Conservation (phyloP, 768 basidiomycete species). For the Termitomyces sp. region DNA sequence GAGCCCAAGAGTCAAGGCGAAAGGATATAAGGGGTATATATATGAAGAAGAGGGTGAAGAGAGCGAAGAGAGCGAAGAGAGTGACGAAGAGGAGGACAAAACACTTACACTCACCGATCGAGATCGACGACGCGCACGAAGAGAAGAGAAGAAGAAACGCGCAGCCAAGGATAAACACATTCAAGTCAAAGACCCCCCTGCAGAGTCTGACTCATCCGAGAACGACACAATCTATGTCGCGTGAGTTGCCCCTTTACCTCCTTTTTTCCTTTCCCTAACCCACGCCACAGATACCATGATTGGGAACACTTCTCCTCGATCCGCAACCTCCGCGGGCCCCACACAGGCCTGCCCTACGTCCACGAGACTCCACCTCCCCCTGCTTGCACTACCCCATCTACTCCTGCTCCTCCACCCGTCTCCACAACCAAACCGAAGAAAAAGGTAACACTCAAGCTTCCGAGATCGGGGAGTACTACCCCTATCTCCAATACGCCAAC, state of each 20-base stretch:
- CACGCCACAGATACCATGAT: slow-evolving; percentile 68
- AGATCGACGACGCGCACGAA: slow-evolving; percentile 40
- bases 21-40: neutral
- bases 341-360: slow-evolving; percentile 68
- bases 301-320: slow-evolving; percentile 97
- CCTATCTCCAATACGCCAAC: no score
- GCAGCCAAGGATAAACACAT: neutral
- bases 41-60: slow-evolving; percentile 14
- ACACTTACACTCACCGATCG: slow-evolving; percentile 29
- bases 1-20: slow-evolving; percentile 2
- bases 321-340: slow-evolving; percentile 81
- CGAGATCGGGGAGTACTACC: neutral
- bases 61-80: slow-evolving; percentile 1
- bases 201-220: neutral
- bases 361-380: slow-evolving; percentile 43
- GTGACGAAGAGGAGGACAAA: slow-evolving; percentile 22
- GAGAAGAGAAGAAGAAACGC: slow-evolving; percentile 20
- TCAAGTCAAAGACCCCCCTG: slow-evolving; percentile 14
- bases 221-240: slow-evolving; percentile 72
- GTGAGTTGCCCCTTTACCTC: slow-evolving; percentile 43
- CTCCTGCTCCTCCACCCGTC: neutral
- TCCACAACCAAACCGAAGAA: slow-evolving; percentile 15
- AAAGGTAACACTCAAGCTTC: slow-evolving; percentile 29
- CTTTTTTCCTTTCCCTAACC: neutral
- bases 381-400: no score